These are phyloP conservation scores for Vanrija sp. DNA, from an alignment of 1,284 basidiomycete genomes.

Conservation along the genomic window DNA sequence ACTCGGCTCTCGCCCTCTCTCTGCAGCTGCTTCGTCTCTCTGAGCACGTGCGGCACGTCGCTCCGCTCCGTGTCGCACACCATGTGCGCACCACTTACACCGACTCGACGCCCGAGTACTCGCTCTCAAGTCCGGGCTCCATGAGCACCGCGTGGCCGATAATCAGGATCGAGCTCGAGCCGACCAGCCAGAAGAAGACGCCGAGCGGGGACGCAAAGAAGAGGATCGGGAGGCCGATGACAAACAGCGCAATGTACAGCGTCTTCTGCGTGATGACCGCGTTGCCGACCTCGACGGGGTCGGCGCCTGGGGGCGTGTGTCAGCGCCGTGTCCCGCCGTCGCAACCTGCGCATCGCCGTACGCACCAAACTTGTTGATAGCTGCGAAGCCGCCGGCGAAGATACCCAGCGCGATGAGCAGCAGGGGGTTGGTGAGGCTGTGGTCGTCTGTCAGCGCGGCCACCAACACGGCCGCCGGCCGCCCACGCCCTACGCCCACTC, in stretches of 20 bases:
- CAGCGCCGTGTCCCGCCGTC: not conserved
- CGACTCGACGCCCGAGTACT: constrained; percentile 5
- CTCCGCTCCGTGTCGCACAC: not conserved
- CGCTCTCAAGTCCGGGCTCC: constrained; percentile 50
- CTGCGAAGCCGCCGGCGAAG: constrained; percentile 79
- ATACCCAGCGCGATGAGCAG: constrained; percentile 77
- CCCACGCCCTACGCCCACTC: constrained; percentile 37
- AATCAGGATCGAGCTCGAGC: constrained; percentile 40
- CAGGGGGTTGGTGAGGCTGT: constrained; percentile 62
- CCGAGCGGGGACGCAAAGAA: constrained; percentile 27
- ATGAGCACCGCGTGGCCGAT: constrained; percentile 53
- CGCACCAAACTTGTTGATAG: constrained; percentile 83
- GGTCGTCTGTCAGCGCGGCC: not conserved
- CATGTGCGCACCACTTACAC: not conserved
- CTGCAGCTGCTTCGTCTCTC: too few species aligned
- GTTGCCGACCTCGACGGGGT: constrained; percentile 48
- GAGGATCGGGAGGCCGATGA: constrained; percentile 31
- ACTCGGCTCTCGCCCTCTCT: too few species aligned
- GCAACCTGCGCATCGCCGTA: too few species aligned
- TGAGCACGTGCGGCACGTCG: too few species aligned
- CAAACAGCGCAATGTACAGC: constrained; percentile 59
- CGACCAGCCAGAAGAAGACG: constrained; percentile 37
- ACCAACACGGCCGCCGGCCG: not conserved
- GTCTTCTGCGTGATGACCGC: constrained; percentile 46
- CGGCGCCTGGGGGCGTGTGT: constrained; percentile 3